A percentile compares a stretch with the other conserved stretches of the same genome.
These are phyloP conservation scores for Fistulinella prunicolor DNA, from an alignment of 768 basidiomycete genomes.

Conservation along the genomic window DNA sequence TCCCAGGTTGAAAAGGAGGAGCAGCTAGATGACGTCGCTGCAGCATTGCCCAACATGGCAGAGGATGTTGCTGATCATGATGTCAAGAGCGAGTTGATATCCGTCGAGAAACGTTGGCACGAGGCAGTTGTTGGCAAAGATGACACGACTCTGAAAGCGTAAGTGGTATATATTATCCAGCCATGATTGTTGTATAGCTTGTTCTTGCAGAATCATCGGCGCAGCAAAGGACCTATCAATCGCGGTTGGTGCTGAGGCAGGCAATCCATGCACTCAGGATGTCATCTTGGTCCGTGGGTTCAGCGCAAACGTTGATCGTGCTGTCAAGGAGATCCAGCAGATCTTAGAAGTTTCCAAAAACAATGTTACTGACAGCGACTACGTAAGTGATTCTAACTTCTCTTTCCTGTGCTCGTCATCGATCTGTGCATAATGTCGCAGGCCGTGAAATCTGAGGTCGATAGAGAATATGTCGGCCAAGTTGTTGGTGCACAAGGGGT, in stretches of 20 bases:
- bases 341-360: constrained; percentile 94
- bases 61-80: constrained; percentile 87
- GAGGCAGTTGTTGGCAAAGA: constrained; percentile 74
- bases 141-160: constrained; percentile 85
- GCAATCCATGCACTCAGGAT: constrained; percentile 59
- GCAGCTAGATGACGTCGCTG: constrained; percentile 74
- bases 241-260: constrained; percentile 76
- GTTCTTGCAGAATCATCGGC: constrained; percentile 70
- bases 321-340: constrained; percentile 75
- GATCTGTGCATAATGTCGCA: constrained; percentile 28
- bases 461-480: constrained; percentile 86
- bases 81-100: constrained; percentile 73
- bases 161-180: constrained; percentile 30
- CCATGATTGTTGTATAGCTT: neutral
- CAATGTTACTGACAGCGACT: constrained; percentile 88
- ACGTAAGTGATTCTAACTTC: constrained; percentile 46
- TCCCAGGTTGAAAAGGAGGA: constrained; percentile 73
- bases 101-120: constrained; percentile 91
- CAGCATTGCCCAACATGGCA: constrained; percentile 72
- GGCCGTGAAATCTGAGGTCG: constrained; percentile 85
- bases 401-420: neutral
- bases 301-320: constrained; percentile 81
- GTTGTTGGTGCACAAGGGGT: constrained; percentile 85
- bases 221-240: constrained; percentile 88
- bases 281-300: constrained; percentile 83